A percentile compares a stretch with the other conserved stretches of the same genome.
phyloP scores from a whole-genome alignment of 2,329 filamentous ascomycete genomes.

The Trichoderma afroharzianum region DNA sequence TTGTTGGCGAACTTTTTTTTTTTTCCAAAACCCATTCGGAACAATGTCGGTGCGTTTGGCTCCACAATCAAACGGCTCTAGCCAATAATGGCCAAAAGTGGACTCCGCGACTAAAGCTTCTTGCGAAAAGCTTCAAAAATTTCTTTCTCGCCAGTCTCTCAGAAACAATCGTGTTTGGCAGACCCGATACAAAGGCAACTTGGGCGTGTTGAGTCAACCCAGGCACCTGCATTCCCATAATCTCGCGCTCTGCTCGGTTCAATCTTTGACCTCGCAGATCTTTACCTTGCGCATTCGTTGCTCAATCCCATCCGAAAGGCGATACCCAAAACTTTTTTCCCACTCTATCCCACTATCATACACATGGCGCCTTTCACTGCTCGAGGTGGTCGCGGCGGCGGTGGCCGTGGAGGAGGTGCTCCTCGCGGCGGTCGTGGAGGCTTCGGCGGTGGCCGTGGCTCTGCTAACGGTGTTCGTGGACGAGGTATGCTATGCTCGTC shows the following conservation, averaged over 20 bases:
- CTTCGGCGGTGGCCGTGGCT: constrained; percentile 25
- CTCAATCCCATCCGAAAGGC: constrained; percentile 1
- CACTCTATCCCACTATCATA: constrained; percentile 5
- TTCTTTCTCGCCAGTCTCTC: constrained; percentile 30
- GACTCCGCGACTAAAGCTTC: constrained; percentile 21
- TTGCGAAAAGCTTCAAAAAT: constrained; percentile 37
- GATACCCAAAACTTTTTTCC: background rate
- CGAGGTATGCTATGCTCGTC: constrained; percentile 31
- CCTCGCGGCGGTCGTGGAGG: constrained; percentile 28
- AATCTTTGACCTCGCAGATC: constrained; percentile 9
- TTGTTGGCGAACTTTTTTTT: background rate
- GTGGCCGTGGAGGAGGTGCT: constrained; percentile 33
- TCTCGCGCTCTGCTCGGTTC: constrained; percentile 21
- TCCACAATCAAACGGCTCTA: background rate
- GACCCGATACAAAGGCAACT: constrained; percentile 26
- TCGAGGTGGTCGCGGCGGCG: constrained; percentile 30
- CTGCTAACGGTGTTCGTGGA: constrained; percentile 39
- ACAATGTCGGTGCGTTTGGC: constrained; percentile 19
- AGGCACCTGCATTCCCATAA: constrained; percentile 23
- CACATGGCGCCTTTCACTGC: constrained; percentile 22
- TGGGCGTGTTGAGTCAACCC: constrained; percentile 19
- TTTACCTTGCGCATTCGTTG: background rate
- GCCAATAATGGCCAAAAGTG: constrained; percentile 19
- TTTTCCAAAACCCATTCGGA: constrained; percentile 1
- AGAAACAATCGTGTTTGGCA: constrained; percentile 15